phyloP scores from a whole-genome alignment of 148 eudicot genomes.

The Polygonum aviculare region DNA sequence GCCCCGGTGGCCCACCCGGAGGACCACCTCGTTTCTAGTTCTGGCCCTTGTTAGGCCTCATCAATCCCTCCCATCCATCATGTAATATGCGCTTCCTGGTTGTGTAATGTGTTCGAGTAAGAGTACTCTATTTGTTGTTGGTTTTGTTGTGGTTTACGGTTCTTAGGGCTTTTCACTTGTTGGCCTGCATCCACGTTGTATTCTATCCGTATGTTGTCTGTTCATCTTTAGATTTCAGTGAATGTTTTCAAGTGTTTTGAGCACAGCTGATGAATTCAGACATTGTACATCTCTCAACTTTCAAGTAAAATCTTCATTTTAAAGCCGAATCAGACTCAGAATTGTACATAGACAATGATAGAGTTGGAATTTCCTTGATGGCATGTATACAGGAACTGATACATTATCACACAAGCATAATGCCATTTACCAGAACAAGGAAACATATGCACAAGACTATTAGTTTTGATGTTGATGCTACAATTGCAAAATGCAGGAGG shows the following conservation, averaged over 20 bases:
- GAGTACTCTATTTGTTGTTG: neutral
- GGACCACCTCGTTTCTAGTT: constrained; percentile 5
- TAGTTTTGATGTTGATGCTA: too few relatives aligned
- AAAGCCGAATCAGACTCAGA: too few relatives aligned
- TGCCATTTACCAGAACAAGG: too few relatives aligned
- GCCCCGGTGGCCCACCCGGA: constrained; percentile 2
- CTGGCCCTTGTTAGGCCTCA: neutral
- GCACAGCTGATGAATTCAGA: neutral
- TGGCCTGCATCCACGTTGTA: too few relatives aligned
- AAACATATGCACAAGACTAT: too few relatives aligned
- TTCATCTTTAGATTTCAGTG: neutral
- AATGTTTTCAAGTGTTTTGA: neutral
- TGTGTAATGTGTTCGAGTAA: neutral
- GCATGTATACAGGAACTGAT: too few relatives aligned
- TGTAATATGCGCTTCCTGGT: neutral
- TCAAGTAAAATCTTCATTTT: neutral
- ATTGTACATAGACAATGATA: too few relatives aligned
- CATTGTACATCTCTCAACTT: neutral
- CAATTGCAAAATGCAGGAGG: too few relatives aligned
- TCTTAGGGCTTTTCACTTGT: neutral
- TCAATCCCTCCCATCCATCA: neutral
- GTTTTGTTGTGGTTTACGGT: neutral
- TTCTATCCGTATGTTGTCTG: neutral
- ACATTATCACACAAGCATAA: too few relatives aligned
- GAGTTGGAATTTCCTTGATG: too few relatives aligned